Base-by-base conservation (phyloP, 345 rosid species). In the Gossypium stocksii region DNA sequence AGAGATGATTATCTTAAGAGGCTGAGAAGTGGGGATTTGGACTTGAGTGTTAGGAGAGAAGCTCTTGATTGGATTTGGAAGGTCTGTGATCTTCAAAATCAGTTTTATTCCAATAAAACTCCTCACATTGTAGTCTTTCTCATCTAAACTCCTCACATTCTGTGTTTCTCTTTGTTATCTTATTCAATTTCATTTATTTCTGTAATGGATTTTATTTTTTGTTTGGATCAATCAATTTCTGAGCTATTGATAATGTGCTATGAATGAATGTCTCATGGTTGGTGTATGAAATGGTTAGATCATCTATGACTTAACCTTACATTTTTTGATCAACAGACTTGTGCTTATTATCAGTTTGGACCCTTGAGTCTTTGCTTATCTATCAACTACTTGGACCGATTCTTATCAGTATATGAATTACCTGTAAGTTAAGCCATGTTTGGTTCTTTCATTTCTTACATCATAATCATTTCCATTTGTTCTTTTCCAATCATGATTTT, bases 331-430 rank as follows among this genome's bases (percentile, higher is more conserved):
- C 73, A 66, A 78, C 87, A 91, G 93, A 93, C 85, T 81, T 82
- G 81, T 82, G 87, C 85, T 53, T 83, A 84, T 75, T 86, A 73
- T 74, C 76, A 77, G 25, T 91, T 89, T 80, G 92, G 89, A 74
- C 83, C 94, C 19, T 66, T 82, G 77, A 79, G 87, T 79, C 43
- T 83, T 25, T 88, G 86, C 77, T 83, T 89, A 68, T 77, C 92
- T 7, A n/a, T 83, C 64, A 91, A 91, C 80, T 91, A 86, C 87
- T 85, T 91, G 82, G 92, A 91, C 78, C 85, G 94, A 8, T 89
- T 91, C 84, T 79, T 87, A 78, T 88, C 94, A 20, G 80, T 87
- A 65, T 83, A 85, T 82, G 87, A 89, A 52, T 73, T 91, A 56
- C 86, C 90, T 60, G 97, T 91, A 86, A 86, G 93, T 87, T 41